phyloP scores from a whole-genome alignment of 73 alveolate genomes.

The Paramecium octaurelia region DNA sequence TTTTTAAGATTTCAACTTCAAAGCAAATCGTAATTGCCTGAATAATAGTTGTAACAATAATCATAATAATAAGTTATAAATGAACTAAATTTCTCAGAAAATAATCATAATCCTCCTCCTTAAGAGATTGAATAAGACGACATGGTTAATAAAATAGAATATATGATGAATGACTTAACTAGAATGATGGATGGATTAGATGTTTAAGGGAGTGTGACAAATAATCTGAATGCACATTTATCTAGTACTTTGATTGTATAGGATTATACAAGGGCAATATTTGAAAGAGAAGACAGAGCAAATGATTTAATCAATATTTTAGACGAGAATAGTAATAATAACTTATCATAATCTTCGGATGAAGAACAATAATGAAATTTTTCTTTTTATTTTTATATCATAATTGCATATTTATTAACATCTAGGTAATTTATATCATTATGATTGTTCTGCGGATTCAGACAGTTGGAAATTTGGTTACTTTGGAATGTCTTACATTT shows the following conservation, averaged over 20 bases:
- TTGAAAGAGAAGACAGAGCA: conserved; percentile 10
- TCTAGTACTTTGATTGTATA: not conserved
- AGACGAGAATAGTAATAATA: not conserved
- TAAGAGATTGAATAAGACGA: not conserved
- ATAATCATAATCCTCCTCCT: not conserved
- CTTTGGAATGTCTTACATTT: not conserved
- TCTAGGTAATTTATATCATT: not conserved
- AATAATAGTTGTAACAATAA: not conserved
- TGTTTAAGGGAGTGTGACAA: conserved; percentile 17
- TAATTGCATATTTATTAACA: not conserved
- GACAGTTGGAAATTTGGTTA: not conserved
- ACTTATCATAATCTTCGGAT: not conserved
- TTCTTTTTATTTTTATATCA: not conserved
- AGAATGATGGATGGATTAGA: conserved; percentile 34
- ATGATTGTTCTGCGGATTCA: not conserved
- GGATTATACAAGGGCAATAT: conserved; percentile 2
- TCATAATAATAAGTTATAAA: not conserved
- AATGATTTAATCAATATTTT: conserved; percentile 8
- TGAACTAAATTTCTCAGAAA: not conserved
- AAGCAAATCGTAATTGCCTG: not conserved
- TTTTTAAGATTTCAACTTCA: not conserved
- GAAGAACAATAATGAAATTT: not conserved
- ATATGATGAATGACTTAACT: conserved; percentile 32
- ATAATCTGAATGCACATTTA: conserved; percentile 31
- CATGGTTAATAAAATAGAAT: not conserved